phyloP scores from a whole-genome alignment of 495 filamentous ascomycete species.

The Aspergillus conjunctus region DNA sequence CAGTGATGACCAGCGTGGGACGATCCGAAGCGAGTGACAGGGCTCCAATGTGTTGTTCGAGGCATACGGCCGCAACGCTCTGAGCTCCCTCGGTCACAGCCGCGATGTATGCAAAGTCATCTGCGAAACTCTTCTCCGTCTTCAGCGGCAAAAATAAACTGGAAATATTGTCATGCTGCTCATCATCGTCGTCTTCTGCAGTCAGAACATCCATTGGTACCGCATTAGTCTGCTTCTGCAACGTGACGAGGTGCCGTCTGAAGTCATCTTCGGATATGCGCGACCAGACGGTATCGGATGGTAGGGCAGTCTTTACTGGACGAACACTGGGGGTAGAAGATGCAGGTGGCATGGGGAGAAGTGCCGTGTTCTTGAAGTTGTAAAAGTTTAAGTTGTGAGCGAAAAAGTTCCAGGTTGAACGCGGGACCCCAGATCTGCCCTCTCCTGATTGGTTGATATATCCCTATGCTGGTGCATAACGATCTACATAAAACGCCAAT shows the following conservation, averaged over 20 bases:
- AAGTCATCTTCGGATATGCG: conserved; percentile 13
- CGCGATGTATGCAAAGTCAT: conserved; percentile 13
- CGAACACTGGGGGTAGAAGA: not conserved
- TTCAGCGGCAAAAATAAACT: conserved; percentile 6
- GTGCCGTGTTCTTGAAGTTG: not conserved
- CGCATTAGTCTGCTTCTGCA: conserved; percentile 15
- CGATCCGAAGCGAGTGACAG: not conserved
- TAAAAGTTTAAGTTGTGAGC: not conserved
- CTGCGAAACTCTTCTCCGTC: conserved; percentile 7
- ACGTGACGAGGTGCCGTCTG: conserved; percentile 10
- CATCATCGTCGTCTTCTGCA: not conserved
- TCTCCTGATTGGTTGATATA: not conserved
- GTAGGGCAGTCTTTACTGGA: conserved; percentile 6
- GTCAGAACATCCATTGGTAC: conserved; percentile 16
- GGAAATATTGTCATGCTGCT: not conserved
- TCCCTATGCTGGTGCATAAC: not conserved
- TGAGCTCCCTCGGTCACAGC: conserved; percentile 15
- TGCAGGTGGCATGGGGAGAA: conserved; percentile 14
- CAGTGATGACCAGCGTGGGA: conserved; percentile 10
- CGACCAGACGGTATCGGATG: conserved; percentile 11
- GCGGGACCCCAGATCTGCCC: not conserved
- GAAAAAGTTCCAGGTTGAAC: conserved; percentile 1
- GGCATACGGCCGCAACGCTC: conserved; percentile 13
- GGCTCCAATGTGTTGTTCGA: conserved; percentile 8
- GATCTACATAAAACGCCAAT: not conserved